Base-by-base conservation (phyloP, 768 basidiomycete genomes). In the Pilatotrama ljubarskyi region DNA sequence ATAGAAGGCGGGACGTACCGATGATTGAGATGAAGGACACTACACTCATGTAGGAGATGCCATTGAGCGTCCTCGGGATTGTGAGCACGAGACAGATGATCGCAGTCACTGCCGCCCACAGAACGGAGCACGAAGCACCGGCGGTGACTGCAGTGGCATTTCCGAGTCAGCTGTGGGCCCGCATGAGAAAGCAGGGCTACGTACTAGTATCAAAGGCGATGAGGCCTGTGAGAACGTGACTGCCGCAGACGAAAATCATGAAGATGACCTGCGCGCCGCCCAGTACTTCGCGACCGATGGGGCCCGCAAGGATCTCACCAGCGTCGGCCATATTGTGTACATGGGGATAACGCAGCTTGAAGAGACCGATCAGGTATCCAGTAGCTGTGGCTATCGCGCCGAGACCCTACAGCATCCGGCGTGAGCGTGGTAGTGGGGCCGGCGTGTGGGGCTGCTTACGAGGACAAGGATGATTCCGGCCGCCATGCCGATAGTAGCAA, bases 241-340 rank as follows among this genome's bases (percentile, higher is more conserved):
- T 70, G 11, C 66, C 71, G 53, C 71, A 70, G 4, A 68, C 20
- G 65, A 72, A 72, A 18, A 66, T 55, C 53, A 70, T 61, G 61
- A 72, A 72, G 41, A 72, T 52, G 61, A 70, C 62, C 48, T 72
- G 71, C 0, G 71, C 71, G 13, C 60, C 65, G 32, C 71, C 71
- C 40, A 72, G 66, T 10, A 72, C 64, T 48, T 72, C 71, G 18
- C 71, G 66, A 8, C 71, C 69, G 24, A 72, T 61, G 25, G 69
- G 71, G 1, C 71, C 71, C 1, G 62, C 65, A 37, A 72, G 62
- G 43, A 72, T 68, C 56, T 68, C 63, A 7, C 71, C 71, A 10
- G 69, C 71, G 57, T 72, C 71, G 36, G 71, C 71, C 71, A 72
- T 72, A 42, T 72, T 72, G 57, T 72, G 71, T 10, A 72, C 68